Base-by-base conservation (phyloP, 345 rosid genomes). In the Turritis glabra region DNA sequence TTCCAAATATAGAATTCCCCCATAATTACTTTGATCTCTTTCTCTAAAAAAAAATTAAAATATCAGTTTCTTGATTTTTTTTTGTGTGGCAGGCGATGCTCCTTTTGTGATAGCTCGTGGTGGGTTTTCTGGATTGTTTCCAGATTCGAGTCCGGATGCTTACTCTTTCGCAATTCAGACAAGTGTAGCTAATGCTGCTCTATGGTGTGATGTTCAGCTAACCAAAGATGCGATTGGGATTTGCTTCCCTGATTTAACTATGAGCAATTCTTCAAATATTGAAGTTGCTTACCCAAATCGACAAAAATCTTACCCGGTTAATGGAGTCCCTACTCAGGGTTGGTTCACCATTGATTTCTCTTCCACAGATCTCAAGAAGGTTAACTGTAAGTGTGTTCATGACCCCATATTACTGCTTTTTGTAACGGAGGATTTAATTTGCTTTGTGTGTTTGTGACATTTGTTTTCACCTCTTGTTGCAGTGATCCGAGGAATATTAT, bases 151-250 rank as follows among this genome's bases (percentile, higher is more conserved):
- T 80, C 2, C 0, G 0, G 25, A 0, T 5, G 93, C 97, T 60
- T 95, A 87, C 75, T 26, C 1, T 33, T 74, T 86, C 18, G 88
- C 92, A n/a, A 0, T 52, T 11, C 0, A 3, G 2, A 57, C 82
- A 11, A 78, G 97, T 78, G 65, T 75, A 7, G 8, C 67, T 0
- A 44, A 72, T 80, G 72, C 69, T 23, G 63, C 77, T 46, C 75
- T 80, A 3, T 92, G 89, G 96, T 95, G 99, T 82, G 96, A 95
- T 79, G 85, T 95, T 66, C 99, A 95, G 73, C 80, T 95, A 46
- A 92, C 96, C 38, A 92, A 90, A 80, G 99, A 95, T 76, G 74
- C 50, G 7, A 37, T 55, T 40, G 99, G 97, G 14, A 85, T 95
- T 81, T 95, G 99, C 69, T 78, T 82, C 67, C 88, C 97, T 67